A percentile compares a stretch with the other conserved stretches of the same genome.
Evolutionary conservation across 805 yeast genomes (phyloP).

Genomic region (Suhomyces tanzawaensis): DNA sequence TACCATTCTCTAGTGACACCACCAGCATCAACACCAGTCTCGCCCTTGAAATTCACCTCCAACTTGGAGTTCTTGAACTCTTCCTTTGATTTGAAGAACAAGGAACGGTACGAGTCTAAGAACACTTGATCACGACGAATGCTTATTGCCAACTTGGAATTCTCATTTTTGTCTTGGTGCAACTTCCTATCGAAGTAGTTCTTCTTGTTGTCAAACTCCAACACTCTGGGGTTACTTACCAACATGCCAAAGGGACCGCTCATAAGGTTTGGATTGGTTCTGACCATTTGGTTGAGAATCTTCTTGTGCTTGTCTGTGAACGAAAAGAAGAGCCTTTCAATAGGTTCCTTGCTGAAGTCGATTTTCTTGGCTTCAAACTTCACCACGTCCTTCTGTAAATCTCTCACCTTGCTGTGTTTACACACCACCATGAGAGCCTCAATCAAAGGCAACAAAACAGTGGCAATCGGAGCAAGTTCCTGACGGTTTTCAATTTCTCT

Average conservation of each 20-base stretch:
- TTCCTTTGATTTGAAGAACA: constrained; percentile 73
- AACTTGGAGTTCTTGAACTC: constrained; percentile 71
- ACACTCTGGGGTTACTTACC: constrained; percentile 80
- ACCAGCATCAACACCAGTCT: constrained; percentile 97
- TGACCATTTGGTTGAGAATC: constrained; percentile 85
- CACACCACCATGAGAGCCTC: constrained; percentile 97
- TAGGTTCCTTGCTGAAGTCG: constrained; percentile 72
- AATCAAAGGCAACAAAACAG: constrained; percentile 78
- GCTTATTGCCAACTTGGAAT: constrained; percentile 55
- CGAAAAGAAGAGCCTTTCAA: constrained; percentile 74
- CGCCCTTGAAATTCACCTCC: constrained; percentile 85
- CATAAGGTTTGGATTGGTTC: constrained; percentile 88
- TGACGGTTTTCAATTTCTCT: constrained; percentile 58
- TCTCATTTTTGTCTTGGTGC: constrained; percentile 47
- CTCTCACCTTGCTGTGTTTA: constrained; percentile 71
- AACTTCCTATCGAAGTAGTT: constrained; percentile 77
- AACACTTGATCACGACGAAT: constrained; percentile 90
- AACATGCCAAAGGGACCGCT: constrained; percentile 92
- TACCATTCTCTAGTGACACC: constrained; percentile 98
- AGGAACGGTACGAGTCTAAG: constrained; percentile 79
- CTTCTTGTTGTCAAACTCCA: constrained; percentile 93
- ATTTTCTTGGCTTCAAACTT: constrained; percentile 62
- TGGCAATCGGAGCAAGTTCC: constrained; percentile 55
- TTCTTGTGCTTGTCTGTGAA: constrained; percentile 88
- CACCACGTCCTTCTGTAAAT: constrained; percentile 50